A percentile compares a stretch with the other conserved stretches of the same genome.
Evolutionary conservation across 192 early-diverging fungal genomes (phyloP).

Genomic region (Rhizophagus sp.): DNA sequence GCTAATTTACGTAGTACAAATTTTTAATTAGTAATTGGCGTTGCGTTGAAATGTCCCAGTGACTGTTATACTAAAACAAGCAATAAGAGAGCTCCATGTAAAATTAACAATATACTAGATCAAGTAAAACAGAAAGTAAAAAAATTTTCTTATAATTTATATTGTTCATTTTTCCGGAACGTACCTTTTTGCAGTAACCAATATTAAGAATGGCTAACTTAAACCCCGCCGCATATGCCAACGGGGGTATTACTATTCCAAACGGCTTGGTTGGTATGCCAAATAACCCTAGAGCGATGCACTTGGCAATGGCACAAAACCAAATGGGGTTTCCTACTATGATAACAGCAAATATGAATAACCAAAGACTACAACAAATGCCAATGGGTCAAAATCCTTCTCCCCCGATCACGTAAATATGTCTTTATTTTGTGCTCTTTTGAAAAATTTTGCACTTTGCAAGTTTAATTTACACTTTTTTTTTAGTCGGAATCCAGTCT

Average conservation of each 20-base stretch:
- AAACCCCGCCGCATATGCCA: neutral
- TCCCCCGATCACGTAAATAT: neutral
- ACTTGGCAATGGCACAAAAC: slow-evolving; percentile 2
- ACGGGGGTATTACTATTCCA: neutral
- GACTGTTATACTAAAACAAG: neutral
- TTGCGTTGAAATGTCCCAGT: no score
- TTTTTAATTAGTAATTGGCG: no score
- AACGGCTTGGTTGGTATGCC: neutral
- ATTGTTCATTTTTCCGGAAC: neutral
- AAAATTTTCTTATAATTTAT: neutral
- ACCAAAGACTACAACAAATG: neutral
- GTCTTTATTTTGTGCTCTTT: neutral
- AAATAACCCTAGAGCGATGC: slow-evolving; percentile 4
- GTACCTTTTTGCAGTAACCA: neutral
- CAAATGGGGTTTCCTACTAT: neutral
- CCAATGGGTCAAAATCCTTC: neutral
- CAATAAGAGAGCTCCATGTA: neutral
- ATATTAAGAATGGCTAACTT: slow-evolving; percentile 1
- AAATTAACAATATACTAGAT: neutral
- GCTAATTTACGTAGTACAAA: no score
- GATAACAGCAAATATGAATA: neutral
- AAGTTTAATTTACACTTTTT: neutral
- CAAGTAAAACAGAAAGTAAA: neutral
- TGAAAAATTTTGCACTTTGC: neutral
- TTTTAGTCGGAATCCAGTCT: neutral